A percentile compares a stretch with the other conserved stretches of the same genome.
Evolutionary conservation across 2,329 filamentous ascomycete genomes (phyloP).

Genomic region (Penicillium sp.): DNA sequence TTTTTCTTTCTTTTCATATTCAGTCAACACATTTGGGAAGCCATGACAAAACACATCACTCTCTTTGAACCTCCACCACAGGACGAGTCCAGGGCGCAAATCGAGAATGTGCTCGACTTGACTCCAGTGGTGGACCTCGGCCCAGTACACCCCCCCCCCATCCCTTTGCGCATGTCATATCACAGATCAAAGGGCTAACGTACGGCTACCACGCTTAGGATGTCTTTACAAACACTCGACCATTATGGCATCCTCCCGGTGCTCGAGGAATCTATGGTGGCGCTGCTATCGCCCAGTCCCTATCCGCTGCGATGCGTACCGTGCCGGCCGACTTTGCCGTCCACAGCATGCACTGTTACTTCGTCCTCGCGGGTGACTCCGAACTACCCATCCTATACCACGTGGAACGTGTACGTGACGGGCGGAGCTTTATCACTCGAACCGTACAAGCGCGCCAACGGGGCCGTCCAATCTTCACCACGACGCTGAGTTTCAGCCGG

Average conservation of each 20-base stretch:
- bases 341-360: constrained; percentile 99
- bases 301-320: constrained; percentile 84
- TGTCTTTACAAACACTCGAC: constrained; percentile 91
- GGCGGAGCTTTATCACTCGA: constrained; percentile 83
- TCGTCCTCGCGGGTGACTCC: constrained; percentile 84
- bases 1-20: not conserved
- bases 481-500: constrained; percentile 83
- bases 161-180: not conserved
- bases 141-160: constrained; percentile 55
- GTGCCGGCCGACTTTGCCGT: constrained; percentile 77
- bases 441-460: constrained; percentile 94
- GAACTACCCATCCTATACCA: constrained; percentile 90
- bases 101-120: constrained; percentile 87
- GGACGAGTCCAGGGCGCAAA: constrained; percentile 71
- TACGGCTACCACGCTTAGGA: constrained; percentile 54
- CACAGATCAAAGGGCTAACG: constrained; percentile 2
- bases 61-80: constrained; percentile 74
- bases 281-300: constrained; percentile 87
- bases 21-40: not conserved
- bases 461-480: constrained; percentile 90
- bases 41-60: constrained; percentile 49
- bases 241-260: constrained; percentile 87
- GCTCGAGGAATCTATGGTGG: constrained; percentile 94
- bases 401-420: constrained; percentile 90
- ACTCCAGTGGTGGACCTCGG: constrained; percentile 65